Conservation (phyloP, 1,284 basidiomycete species). For the Xerocomus nothofagi region DNA sequence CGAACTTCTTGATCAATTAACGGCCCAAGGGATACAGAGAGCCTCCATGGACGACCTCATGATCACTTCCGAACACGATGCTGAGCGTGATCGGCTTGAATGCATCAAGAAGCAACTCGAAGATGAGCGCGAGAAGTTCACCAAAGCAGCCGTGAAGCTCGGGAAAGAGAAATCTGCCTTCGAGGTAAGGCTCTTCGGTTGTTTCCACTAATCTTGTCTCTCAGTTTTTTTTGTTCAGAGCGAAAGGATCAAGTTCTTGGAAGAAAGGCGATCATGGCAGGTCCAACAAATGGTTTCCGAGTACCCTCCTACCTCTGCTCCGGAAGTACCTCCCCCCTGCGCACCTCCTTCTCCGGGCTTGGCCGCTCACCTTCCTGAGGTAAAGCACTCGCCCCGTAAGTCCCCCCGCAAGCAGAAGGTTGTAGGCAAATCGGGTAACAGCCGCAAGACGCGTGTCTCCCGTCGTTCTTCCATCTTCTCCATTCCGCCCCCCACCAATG, state of each 20-base stretch:
- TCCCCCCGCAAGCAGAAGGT: conserved; percentile 39
- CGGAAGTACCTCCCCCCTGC: conserved; percentile 8
- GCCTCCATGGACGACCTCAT: conserved; percentile 48
- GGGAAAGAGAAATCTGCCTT: conserved; percentile 65
- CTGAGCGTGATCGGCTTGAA: conserved; percentile 53
- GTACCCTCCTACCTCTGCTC: conserved; percentile 48
- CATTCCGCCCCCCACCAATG: conserved; percentile 35
- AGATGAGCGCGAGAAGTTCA: conserved; percentile 64
- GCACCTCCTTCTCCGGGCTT: conserved; percentile 16
- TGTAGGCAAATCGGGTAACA: conserved; percentile 42
- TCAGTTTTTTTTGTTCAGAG: conserved; percentile 42
- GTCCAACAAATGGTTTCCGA: conserved; percentile 61
- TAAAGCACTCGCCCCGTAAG: conserved; percentile 41
- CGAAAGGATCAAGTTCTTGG: conserved; percentile 60
- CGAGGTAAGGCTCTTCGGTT: conserved; percentile 50
- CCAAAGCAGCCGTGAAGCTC: conserved; percentile 60
- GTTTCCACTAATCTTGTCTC: background rate
- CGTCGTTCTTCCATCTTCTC: conserved; percentile 44
- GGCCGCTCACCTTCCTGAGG: conserved; percentile 24
- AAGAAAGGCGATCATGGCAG: conserved; percentile 68
- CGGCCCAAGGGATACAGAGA: conserved; percentile 40
- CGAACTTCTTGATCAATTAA: conserved; percentile 52
- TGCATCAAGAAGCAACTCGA: conserved; percentile 59
- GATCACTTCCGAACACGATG: conserved; percentile 50
- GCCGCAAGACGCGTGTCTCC: conserved; percentile 46